These are phyloP conservation scores for Nemania sp. DNA, from an alignment of 2,329 filamentous ascomycete species.

Conservation along the genomic window DNA sequence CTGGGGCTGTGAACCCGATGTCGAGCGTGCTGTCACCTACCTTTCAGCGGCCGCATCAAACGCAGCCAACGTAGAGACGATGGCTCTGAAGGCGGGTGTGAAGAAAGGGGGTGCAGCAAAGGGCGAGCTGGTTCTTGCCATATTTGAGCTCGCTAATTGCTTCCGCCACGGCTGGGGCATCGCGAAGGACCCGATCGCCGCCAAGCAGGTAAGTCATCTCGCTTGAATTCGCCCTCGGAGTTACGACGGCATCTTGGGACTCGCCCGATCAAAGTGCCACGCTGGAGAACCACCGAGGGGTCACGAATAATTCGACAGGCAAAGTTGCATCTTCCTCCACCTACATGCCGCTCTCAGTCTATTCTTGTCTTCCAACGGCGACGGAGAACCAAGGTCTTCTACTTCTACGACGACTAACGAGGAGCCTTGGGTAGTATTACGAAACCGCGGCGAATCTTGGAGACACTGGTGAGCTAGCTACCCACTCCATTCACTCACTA, in stretches of 20 bases:
- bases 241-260: constrained; percentile 7
- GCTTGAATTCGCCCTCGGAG: constrained; percentile 1
- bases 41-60: constrained; percentile 89
- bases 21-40: constrained; percentile 76
- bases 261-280: background rate
- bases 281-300: background rate
- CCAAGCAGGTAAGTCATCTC: constrained; percentile 63
- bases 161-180: constrained; percentile 97
- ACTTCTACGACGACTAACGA: constrained; percentile 31
- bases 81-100: constrained; percentile 83
- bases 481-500: constrained; percentile 13
- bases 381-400: constrained; percentile 1
- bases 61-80: constrained; percentile 81
- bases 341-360: constrained; percentile 10
- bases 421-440: constrained; percentile 71
- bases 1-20: constrained; percentile 82
- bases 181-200: constrained; percentile 81
- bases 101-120: constrained; percentile 95
- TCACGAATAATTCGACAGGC: constrained; percentile 12
- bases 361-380: constrained; percentile 2
- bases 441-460: constrained; percentile 96
- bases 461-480: constrained; percentile 67
- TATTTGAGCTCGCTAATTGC: constrained; percentile 91
- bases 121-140: constrained; percentile 92
- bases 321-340: constrained; percentile 2